Conservation (phyloP, 2,329 filamentous ascomycete genomes). For the Pseudocercospora fijiensis region DNA sequence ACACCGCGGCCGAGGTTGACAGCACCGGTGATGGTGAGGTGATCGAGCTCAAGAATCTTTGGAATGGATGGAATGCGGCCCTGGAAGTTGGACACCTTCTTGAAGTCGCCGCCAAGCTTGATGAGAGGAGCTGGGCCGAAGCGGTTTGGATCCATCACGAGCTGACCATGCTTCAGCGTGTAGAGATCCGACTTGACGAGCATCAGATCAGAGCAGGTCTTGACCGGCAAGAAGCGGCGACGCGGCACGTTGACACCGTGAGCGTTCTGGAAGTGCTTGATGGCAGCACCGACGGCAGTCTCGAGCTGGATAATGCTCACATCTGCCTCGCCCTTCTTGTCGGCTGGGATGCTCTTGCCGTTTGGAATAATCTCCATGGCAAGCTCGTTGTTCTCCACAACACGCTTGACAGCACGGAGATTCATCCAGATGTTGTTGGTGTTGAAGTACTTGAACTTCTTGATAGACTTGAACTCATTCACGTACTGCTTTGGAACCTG, state of each 20-base stretch:
- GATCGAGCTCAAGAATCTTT: slow-evolving; percentile 87
- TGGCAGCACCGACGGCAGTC: slow-evolving; percentile 96
- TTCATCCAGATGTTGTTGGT: slow-evolving; percentile 99
- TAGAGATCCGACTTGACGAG: slow-evolving; percentile 99
- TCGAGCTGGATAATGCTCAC: slow-evolving; percentile 97
- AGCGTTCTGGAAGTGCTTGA: slow-evolving; percentile 97
- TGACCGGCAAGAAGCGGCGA: slow-evolving; percentile 97
- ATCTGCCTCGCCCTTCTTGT: slow-evolving; percentile 99
- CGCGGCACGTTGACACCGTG: slow-evolving; percentile 99
- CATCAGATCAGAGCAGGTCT: slow-evolving; percentile 99
- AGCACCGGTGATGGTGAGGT: slow-evolving; percentile 94
- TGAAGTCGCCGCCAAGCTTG: slow-evolving; percentile 98
- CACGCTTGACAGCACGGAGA: slow-evolving; percentile 93
- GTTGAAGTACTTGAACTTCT: slow-evolving; percentile 99
- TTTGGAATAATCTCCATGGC: slow-evolving; percentile 99
- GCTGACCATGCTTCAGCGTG: slow-evolving; percentile 96
- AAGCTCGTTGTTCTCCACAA: slow-evolving; percentile 97
- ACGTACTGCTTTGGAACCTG: slow-evolving; percentile 99
- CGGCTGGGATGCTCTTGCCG: slow-evolving; percentile 95
- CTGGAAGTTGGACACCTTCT: slow-evolving; percentile 98
- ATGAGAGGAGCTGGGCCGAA: slow-evolving; percentile 97
- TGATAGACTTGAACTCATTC: slow-evolving; percentile 99
- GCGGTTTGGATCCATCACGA: slow-evolving; percentile 92
- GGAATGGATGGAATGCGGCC: slow-evolving; percentile 83
- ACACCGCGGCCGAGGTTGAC: slow-evolving; percentile 96